Evolutionary conservation across 2,329 filamentous ascomycete species (phyloP), one percentile per base, ranked within the genome.

Genomic region (Microdochium paspali): DNA sequence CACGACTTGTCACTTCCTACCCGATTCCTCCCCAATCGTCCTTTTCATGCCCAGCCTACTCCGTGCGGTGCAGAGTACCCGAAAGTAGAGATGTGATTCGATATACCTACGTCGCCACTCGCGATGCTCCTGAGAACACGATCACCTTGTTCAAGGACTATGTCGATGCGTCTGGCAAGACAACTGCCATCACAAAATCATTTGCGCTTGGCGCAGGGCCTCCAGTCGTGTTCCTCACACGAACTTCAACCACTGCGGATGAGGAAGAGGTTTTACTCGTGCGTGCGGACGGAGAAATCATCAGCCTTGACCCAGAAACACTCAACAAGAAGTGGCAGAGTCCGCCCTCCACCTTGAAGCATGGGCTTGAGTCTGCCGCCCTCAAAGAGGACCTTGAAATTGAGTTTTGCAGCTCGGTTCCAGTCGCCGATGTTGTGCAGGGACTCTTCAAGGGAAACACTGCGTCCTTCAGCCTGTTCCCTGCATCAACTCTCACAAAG

Each of bases 1-100:
- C 80, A 5, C 72, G 76, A 51, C 67, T 84, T 51, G 73, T 84
- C 55, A 84, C 80, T 6, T 84, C 81, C 2, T 84, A 84, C 60
- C 80, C 81, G 21, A 75, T 85, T 50, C 77, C 81, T 24, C 82
- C 81, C 1, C 79, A 83, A 61, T 76, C 81, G 46, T 72, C 71
- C 46, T 82, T 85, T 59, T 79, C 79, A 47, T 84, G 80, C 61
- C 63, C 80, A 9, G 75, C 80, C 20, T 74, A 71, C 60, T 84
- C 81, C 15, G 61, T 82, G 39, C 71, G 78, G 53, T 67, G 72
- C 51, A 72, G 77, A 54, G 67, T 67, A 43, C 61, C 71, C 10
- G 68, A 69, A 21, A 67, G 64, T 47, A 71, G 64, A 52, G 71
- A 73, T 49, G 65, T 77, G 26, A 68, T 72, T 35, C 72, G 81